Evolutionary conservation across 805 yeast genomes (phyloP).

Genomic region (Candida sanyiensis): DNA sequence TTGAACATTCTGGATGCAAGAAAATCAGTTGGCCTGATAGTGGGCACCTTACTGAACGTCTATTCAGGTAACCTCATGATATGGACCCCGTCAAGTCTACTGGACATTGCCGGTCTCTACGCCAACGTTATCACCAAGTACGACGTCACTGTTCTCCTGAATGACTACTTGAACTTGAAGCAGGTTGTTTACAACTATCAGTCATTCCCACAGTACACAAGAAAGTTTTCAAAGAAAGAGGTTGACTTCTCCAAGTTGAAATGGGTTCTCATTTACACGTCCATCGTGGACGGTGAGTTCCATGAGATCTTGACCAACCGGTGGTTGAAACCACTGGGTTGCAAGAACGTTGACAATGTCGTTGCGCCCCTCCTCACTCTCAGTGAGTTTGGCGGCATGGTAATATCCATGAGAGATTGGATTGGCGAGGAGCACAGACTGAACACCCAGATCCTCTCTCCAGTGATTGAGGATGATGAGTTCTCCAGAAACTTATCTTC

Average conservation of each 20-base stretch:
- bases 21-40: slow-evolving; percentile 78
- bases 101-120: slow-evolving; percentile 79
- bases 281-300: slow-evolving; percentile 89
- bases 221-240: slow-evolving; percentile 70
- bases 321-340: slow-evolving; percentile 88
- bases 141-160: slow-evolving; percentile 66
- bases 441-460: slow-evolving; percentile 41
- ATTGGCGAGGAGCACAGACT: slow-evolving; percentile 61
- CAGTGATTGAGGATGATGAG: slow-evolving; percentile 35
- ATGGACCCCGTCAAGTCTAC: slow-evolving; percentile 69
- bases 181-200: slow-evolving; percentile 91
- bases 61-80: slow-evolving; percentile 78
- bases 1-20: slow-evolving; percentile 63
- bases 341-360: slow-evolving; percentile 64
- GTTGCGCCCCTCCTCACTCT: slow-evolving; percentile 86
- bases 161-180: slow-evolving; percentile 85
- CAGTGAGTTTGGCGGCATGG: slow-evolving; percentile 95
- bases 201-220: slow-evolving; percentile 76
- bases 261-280: slow-evolving; percentile 87
- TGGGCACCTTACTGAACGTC: slow-evolving; percentile 75
- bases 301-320: slow-evolving; percentile 82
- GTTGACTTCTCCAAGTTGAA: slow-evolving; percentile 71
- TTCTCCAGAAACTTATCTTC: slow-evolving; percentile 22
- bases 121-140: slow-evolving; percentile 72
- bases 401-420: slow-evolving; percentile 89